Evolutionary conservation across 208 protist genomes (phyloP).

Genomic region (Acanthamoeba polyphaga): DNA sequence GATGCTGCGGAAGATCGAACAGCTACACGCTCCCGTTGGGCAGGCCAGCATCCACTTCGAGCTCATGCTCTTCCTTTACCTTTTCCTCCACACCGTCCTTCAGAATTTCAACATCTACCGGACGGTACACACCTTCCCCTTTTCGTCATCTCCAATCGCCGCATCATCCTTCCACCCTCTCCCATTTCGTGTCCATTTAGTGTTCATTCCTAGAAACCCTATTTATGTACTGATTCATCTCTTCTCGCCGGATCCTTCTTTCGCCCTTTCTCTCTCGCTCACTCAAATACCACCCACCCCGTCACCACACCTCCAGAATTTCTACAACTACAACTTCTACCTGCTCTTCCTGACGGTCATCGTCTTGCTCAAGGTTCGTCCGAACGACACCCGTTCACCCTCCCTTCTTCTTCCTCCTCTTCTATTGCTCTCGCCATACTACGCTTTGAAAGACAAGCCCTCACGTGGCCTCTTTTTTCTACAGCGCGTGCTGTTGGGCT

Average conservation of each 20-base stretch:
- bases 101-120: slow-evolving; percentile 76
- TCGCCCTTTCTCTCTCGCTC: not conserved
- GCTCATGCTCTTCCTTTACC: slow-evolving; percentile 69
- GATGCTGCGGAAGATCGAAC: slow-evolving; percentile 64
- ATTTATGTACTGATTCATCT: not conserved
- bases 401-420: not conserved
- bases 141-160: not conserved
- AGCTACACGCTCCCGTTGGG: not conserved
- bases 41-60: slow-evolving; percentile 33
- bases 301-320: not conserved
- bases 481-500: slow-evolving; percentile 17
- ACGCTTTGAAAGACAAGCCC: too few relatives aligned
- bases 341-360: slow-evolving; percentile 66
- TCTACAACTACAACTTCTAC: slow-evolving; percentile 74
- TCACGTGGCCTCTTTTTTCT: not conserved
- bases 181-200: not conserved
- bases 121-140: not conserved
- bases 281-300: not conserved
- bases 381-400: not conserved
- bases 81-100: slow-evolving; percentile 47
- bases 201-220: not conserved
- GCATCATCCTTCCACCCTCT: not conserved
- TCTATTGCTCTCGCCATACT: not conserved
- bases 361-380: slow-evolving; percentile 17
- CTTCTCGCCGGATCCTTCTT: not conserved